phyloP scores from a whole-genome alignment of 805 yeast genomes.

The Spathaspora hagerdaliae region DNA sequence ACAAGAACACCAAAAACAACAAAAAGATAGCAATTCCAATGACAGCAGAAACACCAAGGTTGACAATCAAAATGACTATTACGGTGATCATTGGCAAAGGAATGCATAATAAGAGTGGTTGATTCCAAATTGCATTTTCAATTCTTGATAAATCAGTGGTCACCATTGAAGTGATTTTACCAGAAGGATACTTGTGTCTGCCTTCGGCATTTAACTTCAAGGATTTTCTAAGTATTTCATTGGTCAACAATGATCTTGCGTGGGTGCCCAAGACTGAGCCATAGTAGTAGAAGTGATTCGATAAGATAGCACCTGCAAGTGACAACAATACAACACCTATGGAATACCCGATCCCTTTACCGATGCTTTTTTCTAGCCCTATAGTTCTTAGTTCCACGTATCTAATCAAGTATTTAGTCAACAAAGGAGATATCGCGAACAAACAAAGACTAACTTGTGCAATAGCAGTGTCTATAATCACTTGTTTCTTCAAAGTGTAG shows the following conservation, averaged over 20 bases:
- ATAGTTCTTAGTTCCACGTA: constrained; percentile 23
- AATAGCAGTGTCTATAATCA: constrained; percentile 1
- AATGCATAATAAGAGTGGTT: constrained; percentile 55
- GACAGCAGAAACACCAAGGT: constrained; percentile 67
- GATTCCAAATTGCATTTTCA: constrained; percentile 61
- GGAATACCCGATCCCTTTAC: constrained; percentile 32
- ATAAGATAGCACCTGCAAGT: constrained; percentile 14
- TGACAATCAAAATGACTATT: constrained; percentile 54
- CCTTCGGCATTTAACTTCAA: constrained; percentile 54
- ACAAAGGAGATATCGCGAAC: constrained; percentile 15
- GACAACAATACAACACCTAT: constrained; percentile 21
- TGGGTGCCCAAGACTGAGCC: constrained; percentile 60
- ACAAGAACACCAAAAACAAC: constrained; percentile 43
- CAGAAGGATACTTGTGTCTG: constrained; percentile 53
- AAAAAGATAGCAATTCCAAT: constrained; percentile 52
- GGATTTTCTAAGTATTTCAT: constrained; percentile 64
- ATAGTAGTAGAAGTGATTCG: constrained; percentile 58
- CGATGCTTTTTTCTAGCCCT: constrained; percentile 14
- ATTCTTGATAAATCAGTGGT: constrained; percentile 76
- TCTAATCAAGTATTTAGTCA: constrained; percentile 26
- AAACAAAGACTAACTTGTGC: constrained; percentile 2
- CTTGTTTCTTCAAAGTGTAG: constrained; percentile 22
- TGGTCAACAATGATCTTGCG: constrained; percentile 61
- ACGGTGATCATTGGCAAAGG: constrained; percentile 60
- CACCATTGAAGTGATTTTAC: constrained; percentile 65